Evolutionary conservation across 495 filamentous ascomycete genomes (phyloP), one percentile per base, ranked within the genome.

Genomic region (Aspergillus sparsus): DNA sequence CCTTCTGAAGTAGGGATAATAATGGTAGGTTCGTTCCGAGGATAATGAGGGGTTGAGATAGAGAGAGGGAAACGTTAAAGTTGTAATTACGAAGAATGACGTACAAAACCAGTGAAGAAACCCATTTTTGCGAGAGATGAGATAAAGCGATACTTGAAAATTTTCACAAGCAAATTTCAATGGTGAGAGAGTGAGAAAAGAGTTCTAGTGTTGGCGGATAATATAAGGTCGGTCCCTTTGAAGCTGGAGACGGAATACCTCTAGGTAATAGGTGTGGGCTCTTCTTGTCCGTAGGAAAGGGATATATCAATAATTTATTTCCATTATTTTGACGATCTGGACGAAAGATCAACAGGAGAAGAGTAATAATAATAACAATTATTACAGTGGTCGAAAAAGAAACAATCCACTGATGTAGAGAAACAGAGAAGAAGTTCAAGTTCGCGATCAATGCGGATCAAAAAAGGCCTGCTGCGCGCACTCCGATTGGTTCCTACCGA

Each of bases 41-140:
- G 21, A 27, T 27, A 3, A 27, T 27, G 21, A 27, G 21, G 21
- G 21, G 21, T 27, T 27, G 21, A 27, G 21, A 59, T 44, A 62
- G 60, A 63, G 65, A 73, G 41, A 2, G 49, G 41, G 36, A n/a
- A n/a, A 18, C 1, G 21, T 27, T 27, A 27, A 27, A 27, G 21
- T 27, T 27, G 21, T 27, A 27, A 27, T 27, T 27, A 27, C 21
- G 21, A 27, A 37, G 11, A 15, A 21, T 15, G 31, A 83, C 87
- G 53, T 83, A 96, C 92, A 66, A 96, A 90, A 71, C 92, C 92
- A 13, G 88, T 79, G 62, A 88, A 82, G 79, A 91, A 91, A 58
- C 89, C 88, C 90, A 93, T 92, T 60, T 44, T 65, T 49, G 5
- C 1, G 9, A 7, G 9, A 5, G 31, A 41, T n/a, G 15, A 10